These are phyloP conservation scores for Begonia masoniana DNA, from an alignment of 306 rosid genomes.

Conservation along the genomic window DNA sequence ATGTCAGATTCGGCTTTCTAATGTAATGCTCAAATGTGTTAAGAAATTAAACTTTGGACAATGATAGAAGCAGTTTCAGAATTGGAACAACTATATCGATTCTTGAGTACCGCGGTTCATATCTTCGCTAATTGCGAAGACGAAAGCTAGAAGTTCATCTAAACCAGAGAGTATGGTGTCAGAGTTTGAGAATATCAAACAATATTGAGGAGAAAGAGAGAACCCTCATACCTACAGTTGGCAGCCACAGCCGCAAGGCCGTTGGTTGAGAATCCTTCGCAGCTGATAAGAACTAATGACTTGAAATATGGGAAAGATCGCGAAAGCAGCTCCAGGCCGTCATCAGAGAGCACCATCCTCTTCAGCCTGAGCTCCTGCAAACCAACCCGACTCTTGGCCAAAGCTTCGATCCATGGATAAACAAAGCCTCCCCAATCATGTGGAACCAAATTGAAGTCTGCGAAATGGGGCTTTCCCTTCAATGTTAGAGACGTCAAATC, in stretches of 20 bases:
- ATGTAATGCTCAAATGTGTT: too few species aligned
- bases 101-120: too few species aligned
- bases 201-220: too few species aligned
- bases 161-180: too few species aligned
- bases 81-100: too few species aligned
- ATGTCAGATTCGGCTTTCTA: too few species aligned
- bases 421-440: constrained; percentile 74
- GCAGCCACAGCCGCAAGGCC: constrained; percentile 88
- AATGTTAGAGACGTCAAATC: constrained; percentile 52
- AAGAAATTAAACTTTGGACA: too few species aligned
- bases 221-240: constrained; percentile 51
- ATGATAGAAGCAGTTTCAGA: too few species aligned
- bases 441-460: constrained; percentile 91
- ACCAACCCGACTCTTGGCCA: constrained; percentile 30
- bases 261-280: constrained; percentile 88
- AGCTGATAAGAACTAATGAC: constrained; percentile 71
- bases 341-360: constrained; percentile 88
- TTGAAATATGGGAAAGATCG: constrained; percentile 61
- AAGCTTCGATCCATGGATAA: constrained; percentile 69
- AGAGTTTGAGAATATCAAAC: too few species aligned
- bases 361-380: constrained; percentile 81
- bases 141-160: too few species aligned
- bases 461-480: constrained; percentile 95
- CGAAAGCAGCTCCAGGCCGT: constrained; percentile 70
- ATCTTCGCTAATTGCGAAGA: too few species aligned